Base-by-base conservation (phyloP, 306 rosid species). In the Erythrophleum fordii region DNA sequence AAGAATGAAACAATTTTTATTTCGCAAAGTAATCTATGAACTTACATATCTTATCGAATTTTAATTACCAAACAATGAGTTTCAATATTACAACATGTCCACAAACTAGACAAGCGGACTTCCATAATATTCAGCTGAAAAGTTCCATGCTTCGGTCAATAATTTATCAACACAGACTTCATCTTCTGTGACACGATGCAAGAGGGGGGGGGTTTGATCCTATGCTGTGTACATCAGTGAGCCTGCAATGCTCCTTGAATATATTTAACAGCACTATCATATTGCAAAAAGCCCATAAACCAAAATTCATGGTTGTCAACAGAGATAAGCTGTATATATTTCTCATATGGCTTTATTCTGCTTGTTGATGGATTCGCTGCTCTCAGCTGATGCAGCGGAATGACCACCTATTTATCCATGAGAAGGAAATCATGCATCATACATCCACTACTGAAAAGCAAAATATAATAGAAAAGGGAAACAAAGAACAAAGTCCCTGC, bases 251-350 rank as follows among this genome's bases (percentile, higher is more conserved):
- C 88, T 82, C 86, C 92, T 87, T 83, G 88, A 42, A 96, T 92
- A 83, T 86, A 66, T 82, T 89, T 88, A 76, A 90, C 97, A 14
- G 99, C 98, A 59, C 92, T 84, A 71, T 92, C 97, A 66, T 96
- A 96, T 87, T 92, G 48, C 67, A 96, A 91, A 82, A 96, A 92
- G 51, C 98, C 97, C 99, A 96, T 88, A 80, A 96, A 93, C 99
- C 99, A 96, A 82, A 96, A 93, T 80, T 96, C 99, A 77, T 91
- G 97, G 87, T 92, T 93, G 80, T 96, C 99, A 4, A 93, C 91
- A 25, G 99, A 90, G 77, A 96, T 86, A 4, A 93, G 84, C 91
- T 89, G 91, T 72, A 96, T 85, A 86, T 78, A 96, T 59, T 96
- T 96, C 84, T 96, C 99, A 0, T 93, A 87, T 3, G 91, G 20